Conservation (phyloP, 1,284 basidiomycete species). For the Taiwanofungus camphoratus region DNA sequence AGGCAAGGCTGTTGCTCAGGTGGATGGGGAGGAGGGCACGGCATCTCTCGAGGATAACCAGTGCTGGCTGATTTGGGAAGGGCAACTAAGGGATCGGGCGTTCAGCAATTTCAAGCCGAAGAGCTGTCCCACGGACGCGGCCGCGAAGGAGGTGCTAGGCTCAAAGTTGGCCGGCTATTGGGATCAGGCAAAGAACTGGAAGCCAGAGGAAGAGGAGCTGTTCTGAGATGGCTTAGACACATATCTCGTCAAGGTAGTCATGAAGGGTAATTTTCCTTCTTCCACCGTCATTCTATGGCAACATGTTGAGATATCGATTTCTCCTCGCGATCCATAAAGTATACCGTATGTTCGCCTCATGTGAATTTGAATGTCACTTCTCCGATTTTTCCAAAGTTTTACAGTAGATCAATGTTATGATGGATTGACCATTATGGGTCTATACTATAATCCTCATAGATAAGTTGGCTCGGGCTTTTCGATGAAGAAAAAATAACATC, state of each 20-base stretch:
- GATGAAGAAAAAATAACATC: no score
- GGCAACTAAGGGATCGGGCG: conserved; percentile 76
- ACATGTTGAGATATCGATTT: no score
- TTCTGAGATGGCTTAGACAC: no score
- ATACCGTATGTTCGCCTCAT: no score
- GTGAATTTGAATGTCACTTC: no score
- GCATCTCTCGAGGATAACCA: conserved; percentile 76
- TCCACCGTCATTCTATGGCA: no score
- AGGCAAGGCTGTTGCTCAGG: conserved; percentile 23
- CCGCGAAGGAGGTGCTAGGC: conserved; percentile 83
- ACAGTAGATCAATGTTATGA: no score
- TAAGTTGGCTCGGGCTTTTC: no score
- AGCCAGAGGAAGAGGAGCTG: conserved; percentile 68
- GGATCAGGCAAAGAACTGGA: conserved; percentile 91
- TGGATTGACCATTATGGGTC: no score
- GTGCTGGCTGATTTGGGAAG: conserved; percentile 93
- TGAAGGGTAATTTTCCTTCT: background rate
- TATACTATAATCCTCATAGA: no score
- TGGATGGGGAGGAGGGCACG: conserved; percentile 28
- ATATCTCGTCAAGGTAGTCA: background rate
- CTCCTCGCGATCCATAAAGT: no score
- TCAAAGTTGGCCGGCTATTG: conserved; percentile 83
- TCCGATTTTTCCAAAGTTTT: no score
- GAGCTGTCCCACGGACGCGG: conserved; percentile 79
- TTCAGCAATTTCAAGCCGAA: conserved; percentile 82